A percentile compares a stretch with the other conserved stretches of the same genome.
phyloP scores from a whole-genome alignment of 176 grass and related monocot genomes.

The Urochloa ruziziensis region DNA sequence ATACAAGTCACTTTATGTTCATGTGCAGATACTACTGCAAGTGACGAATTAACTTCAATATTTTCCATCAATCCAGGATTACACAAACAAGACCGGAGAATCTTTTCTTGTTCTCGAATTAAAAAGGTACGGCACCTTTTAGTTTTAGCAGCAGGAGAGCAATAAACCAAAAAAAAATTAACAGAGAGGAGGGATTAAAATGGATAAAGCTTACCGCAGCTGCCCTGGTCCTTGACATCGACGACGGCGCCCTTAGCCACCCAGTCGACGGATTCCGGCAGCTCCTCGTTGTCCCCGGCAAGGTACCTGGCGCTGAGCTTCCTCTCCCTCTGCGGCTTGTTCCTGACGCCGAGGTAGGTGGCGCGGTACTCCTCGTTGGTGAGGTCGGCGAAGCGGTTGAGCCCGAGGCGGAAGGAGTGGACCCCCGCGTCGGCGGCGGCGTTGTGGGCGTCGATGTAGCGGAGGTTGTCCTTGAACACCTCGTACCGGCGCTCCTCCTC shows the following conservation, averaged over 20 bases:
- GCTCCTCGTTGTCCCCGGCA: slow-evolving; percentile 40
- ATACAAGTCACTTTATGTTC: background rate
- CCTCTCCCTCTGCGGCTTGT: slow-evolving; percentile 34
- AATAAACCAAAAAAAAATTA: background rate
- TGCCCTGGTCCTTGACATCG: slow-evolving; percentile 76
- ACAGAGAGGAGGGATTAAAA: background rate
- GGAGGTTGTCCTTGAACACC: slow-evolving; percentile 77
- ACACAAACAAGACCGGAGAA: background rate
- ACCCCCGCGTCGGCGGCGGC: slow-evolving; percentile 67
- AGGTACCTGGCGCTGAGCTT: slow-evolving; percentile 50
- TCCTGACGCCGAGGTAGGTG: slow-evolving; percentile 58
- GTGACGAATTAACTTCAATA: background rate
- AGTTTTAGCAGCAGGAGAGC: background rate
- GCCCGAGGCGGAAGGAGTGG: slow-evolving; percentile 76
- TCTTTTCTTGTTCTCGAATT: background rate
- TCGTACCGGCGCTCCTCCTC: slow-evolving; percentile 56
- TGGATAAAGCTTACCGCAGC: slow-evolving; percentile 57
- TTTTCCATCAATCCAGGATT: background rate
- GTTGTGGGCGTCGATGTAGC: slow-evolving; percentile 75
- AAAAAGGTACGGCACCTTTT: background rate
- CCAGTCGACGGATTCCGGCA: slow-evolving; percentile 78
- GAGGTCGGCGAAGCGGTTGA: slow-evolving; percentile 89
- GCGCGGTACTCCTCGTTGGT: slow-evolving; percentile 88
- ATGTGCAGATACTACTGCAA: background rate
- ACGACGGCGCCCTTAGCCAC: slow-evolving; percentile 63